Base-by-base conservation (phyloP, 2,329 filamentous ascomycete genomes). In the Fusarium armeniacum region DNA sequence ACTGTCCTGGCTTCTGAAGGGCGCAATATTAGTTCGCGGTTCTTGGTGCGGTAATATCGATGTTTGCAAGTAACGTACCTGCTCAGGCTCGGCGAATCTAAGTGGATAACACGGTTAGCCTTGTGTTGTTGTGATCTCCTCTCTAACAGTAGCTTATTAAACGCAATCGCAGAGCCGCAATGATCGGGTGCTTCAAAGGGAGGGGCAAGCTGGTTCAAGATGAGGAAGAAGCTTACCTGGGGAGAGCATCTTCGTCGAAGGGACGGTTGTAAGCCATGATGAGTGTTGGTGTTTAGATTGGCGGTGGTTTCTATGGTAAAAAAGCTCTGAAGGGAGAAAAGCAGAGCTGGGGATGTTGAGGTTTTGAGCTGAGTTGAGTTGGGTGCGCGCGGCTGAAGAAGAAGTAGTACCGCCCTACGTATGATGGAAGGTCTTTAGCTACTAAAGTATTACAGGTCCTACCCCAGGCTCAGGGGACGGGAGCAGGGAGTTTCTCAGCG, bases 241-340 rank as follows among this genome's bases (percentile, higher is more conserved):
- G 95, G 70, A 99, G 89, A 78, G 94, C 93, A 84, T 99, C 95
- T 35, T 94, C 94, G 80, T 99, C 97, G 84, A 94, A 96, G 58
- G 91, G 89, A 80, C 90, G 90, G 82, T 97, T 97, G 86, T 98
- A 98, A 59, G 95, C 95, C 95, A 98, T 98, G 65, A 26, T 67
- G 47, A 52, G 38, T 59, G 32, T 41, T 56, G 36, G 35, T 16
- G 16, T 35, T 49, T 28, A 43, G 38, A 16, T 49, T 47, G 44
- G 24, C 9, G 30, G 24, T 44, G 33, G 46, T 46, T 54, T 18
- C 43, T 58, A 49, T 46, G 60, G 20, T 9, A 22, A 11, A 22
- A 32, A 55, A 50, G 36, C 36, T 51, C 22, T 62, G 28, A 26
- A 55, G 38, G 47, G 36, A 28, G 40, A 35, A 43, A 33, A 50